Evolutionary conservation across 78 protist genomes (phyloP).

Genomic region (Dictyostelium capitatum): DNA sequence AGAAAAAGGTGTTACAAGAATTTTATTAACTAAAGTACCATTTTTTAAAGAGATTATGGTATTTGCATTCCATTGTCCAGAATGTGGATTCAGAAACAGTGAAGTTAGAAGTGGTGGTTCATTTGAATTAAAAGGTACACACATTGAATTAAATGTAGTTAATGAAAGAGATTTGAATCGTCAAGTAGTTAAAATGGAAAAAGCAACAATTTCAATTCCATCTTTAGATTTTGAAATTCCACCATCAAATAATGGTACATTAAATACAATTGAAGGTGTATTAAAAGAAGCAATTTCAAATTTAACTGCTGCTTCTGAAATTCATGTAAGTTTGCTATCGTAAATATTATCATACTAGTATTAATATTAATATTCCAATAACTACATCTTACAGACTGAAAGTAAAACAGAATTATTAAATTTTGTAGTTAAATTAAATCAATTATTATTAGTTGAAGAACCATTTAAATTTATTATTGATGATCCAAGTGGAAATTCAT

Average conservation of each 20-base stretch:
- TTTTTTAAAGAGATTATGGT: slow-evolving; percentile 94
- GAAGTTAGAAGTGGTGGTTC: slow-evolving; percentile 88
- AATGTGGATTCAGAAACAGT: slow-evolving; percentile 87
- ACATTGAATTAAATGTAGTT: slow-evolving; percentile 54
- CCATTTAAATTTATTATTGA: slow-evolving; percentile 90
- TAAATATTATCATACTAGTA: not conserved
- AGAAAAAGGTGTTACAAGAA: slow-evolving; percentile 89
- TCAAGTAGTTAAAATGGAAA: slow-evolving; percentile 89
- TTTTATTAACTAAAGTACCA: slow-evolving; percentile 92
- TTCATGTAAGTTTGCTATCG: not conserved
- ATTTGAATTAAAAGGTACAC: slow-evolving; percentile 75
- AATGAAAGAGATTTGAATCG: slow-evolving; percentile 84
- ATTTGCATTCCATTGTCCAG: slow-evolving; percentile 92
- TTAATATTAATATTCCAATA: not conserved
- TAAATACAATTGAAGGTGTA: slow-evolving; percentile 93
- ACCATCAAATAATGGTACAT: slow-evolving; percentile 74
- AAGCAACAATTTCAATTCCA: slow-evolving; percentile 92
- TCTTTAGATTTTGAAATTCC: slow-evolving; percentile 94
- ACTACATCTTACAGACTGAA: slow-evolving; percentile 10
- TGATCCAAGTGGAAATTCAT: slow-evolving; percentile 93
- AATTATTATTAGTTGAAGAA: slow-evolving; percentile 13
- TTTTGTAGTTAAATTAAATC: slow-evolving; percentile 61
- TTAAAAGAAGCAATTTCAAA: slow-evolving; percentile 27
- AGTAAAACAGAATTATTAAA: slow-evolving; percentile 75
- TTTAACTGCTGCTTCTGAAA: slow-evolving; percentile 38